Conservation (phyloP, 75 land plant species). For the Picea sitchensis region DNA sequence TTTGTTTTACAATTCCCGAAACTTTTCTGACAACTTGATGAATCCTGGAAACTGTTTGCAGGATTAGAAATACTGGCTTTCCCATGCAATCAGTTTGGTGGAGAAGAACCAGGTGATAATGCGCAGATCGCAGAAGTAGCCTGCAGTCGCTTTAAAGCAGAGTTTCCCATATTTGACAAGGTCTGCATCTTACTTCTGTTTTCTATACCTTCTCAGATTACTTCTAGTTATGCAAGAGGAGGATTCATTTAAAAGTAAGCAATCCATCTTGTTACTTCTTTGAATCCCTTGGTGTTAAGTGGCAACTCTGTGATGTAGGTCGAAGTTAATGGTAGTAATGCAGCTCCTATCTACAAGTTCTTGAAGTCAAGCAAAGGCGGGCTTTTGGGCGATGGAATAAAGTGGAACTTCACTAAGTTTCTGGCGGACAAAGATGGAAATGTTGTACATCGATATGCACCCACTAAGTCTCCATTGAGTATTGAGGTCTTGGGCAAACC, state of each 20-base stretch:
- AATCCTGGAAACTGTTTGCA: background rate
- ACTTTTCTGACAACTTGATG: background rate
- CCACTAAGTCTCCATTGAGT: constrained; percentile 62
- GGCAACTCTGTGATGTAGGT: constrained; percentile 23
- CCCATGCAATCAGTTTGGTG: constrained; percentile 80
- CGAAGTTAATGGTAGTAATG: constrained; percentile 59
- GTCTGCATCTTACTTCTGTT: constrained; percentile 18
- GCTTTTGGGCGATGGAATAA: constrained; percentile 58
- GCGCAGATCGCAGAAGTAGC: constrained; percentile 51
- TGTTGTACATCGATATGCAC: constrained; percentile 67
- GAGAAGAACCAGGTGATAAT: constrained; percentile 72
- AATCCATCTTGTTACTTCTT: background rate
- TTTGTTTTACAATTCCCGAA: background rate
- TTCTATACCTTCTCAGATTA: background rate
- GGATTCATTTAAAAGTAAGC: background rate
- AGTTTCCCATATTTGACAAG: constrained; percentile 78
- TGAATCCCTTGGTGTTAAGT: background rate
- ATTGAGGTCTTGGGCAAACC: constrained; percentile 53
- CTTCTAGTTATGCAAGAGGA: background rate
- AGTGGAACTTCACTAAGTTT: constrained; percentile 92
- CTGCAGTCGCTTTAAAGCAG: constrained; percentile 65
- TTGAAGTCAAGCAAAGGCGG: constrained; percentile 62
- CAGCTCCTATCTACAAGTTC: constrained; percentile 55
- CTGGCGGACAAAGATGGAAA: constrained; percentile 69
- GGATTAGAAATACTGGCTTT: constrained; percentile 78